A percentile compares a stretch with the other conserved stretches of the same genome.
phyloP scores from a whole-genome alignment of 441 rosid species.

The Gossypium trilobum region DNA sequence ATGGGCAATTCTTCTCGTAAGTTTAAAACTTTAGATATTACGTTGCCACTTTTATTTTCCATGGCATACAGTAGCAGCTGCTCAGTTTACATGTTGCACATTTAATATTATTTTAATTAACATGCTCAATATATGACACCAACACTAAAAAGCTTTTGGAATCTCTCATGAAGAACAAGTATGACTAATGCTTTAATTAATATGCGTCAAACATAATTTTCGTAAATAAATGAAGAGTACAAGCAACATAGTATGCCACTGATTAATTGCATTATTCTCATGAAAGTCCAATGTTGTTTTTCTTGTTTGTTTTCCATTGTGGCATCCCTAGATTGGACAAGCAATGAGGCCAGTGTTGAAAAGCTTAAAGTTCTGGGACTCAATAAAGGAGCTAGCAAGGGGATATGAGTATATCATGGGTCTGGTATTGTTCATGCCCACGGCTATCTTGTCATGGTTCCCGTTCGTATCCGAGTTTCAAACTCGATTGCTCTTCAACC shows the following conservation, averaged over 20 bases:
- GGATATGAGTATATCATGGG: constrained; percentile 87
- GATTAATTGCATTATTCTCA: not conserved
- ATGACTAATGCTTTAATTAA: not conserved
- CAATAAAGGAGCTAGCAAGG: constrained; percentile 79
- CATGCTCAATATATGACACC: not conserved
- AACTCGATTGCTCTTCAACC: constrained; percentile 81
- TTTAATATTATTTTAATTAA: not conserved
- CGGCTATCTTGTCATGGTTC: constrained; percentile 72
- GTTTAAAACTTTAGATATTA: constrained; percentile 19
- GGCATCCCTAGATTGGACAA: constrained; percentile 59
- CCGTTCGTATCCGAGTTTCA: constrained; percentile 87
- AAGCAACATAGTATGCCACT: not conserved
- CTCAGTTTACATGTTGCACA: not conserved
- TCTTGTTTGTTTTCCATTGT: not conserved
- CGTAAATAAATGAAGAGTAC: not conserved
- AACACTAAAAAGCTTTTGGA: not conserved
- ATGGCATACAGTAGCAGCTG: not conserved
- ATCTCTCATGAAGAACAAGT: not conserved
- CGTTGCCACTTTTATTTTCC: not conserved
- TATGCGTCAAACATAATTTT: not conserved
- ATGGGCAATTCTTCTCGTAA: constrained; percentile 87
- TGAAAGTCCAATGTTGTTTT: not conserved
- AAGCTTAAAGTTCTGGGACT: constrained; percentile 59
- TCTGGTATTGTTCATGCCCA: constrained; percentile 53
- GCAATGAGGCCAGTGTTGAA: constrained; percentile 46